Percentiles rank a stretch among this genome's conserved stretches.
phyloP scores from a whole-genome alignment of 148 eudicot species.

The Rhododendron griersonianum region DNA sequence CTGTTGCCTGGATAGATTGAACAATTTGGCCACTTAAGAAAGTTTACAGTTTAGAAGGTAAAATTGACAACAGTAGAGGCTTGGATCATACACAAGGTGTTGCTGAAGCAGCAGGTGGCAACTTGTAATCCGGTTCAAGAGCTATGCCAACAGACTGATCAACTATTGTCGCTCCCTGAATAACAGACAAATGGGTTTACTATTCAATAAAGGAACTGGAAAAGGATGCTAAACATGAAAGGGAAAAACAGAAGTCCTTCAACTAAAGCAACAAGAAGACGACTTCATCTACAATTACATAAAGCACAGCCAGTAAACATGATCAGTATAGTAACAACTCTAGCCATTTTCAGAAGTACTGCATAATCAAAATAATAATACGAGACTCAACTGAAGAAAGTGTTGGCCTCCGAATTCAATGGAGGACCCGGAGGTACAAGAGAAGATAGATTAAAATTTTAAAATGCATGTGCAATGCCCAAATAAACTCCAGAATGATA shows the following conservation, averaged over 20 bases:
- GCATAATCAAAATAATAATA: neutral
- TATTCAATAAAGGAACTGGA: neutral
- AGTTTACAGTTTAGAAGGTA: neutral
- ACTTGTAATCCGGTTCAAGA: slow-evolving; percentile 72
- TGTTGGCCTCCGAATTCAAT: neutral
- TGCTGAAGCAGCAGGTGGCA: slow-evolving; percentile 45
- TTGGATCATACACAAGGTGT: slow-evolving; percentile 39
- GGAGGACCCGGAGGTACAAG: neutral
- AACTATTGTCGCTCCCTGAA: slow-evolving; percentile 92
- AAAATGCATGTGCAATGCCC: neutral
- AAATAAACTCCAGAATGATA: neutral
- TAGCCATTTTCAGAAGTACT: neutral
- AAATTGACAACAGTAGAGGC: neutral
- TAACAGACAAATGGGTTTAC: neutral
- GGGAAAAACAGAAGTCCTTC: neutral
- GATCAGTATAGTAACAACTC: neutral
- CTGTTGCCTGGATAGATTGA: slow-evolving; percentile 32
- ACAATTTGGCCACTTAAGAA: neutral
- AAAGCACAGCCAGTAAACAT: neutral
- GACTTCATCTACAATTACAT: neutral
- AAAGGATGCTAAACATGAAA: neutral
- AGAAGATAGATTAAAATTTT: neutral
- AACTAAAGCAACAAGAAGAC: slow-evolving; percentile 2
- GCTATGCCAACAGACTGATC: slow-evolving; percentile 79
- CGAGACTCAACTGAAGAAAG: neutral